Conservation (phyloP, 805 yeast genomes). For the Priceomyces melissophilus region DNA sequence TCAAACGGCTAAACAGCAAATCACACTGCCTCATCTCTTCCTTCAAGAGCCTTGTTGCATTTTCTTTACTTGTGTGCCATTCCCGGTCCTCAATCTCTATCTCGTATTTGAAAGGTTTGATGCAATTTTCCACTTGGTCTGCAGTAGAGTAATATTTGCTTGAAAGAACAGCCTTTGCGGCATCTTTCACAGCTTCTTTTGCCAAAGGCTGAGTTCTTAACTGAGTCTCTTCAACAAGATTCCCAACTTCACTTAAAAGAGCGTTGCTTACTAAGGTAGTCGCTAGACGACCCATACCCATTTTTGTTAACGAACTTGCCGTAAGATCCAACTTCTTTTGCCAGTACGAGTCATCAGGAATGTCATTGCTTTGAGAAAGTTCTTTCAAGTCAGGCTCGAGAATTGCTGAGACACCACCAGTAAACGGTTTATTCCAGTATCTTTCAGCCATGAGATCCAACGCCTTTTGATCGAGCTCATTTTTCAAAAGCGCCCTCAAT, state of each 20-base stretch:
- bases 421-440: constrained; percentile 79
- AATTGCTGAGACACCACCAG: constrained; percentile 11
- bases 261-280: constrained; percentile 81
- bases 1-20: constrained; percentile 54
- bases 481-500: constrained; percentile 70
- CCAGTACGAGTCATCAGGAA: constrained; percentile 78
- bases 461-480: constrained; percentile 85
- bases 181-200: constrained; percentile 73
- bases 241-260: constrained; percentile 70
- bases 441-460: constrained; percentile 82
- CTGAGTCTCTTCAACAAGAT: constrained; percentile 69
- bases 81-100: constrained; percentile 95
- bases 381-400: constrained; percentile 51
- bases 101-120: constrained; percentile 96
- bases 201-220: constrained; percentile 86
- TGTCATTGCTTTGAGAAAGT: constrained; percentile 46
- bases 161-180: constrained; percentile 76
- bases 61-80: constrained; percentile 81
- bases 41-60: constrained; percentile 64
- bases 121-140: constrained; percentile 97
- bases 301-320: constrained; percentile 78
- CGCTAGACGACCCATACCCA: constrained; percentile 90
- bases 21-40: constrained; percentile 88
- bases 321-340: constrained; percentile 80
- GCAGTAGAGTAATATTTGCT: constrained; percentile 86